Conservation (phyloP, 768 basidiomycete genomes). For the Boletus tylopilopsis region DNA sequence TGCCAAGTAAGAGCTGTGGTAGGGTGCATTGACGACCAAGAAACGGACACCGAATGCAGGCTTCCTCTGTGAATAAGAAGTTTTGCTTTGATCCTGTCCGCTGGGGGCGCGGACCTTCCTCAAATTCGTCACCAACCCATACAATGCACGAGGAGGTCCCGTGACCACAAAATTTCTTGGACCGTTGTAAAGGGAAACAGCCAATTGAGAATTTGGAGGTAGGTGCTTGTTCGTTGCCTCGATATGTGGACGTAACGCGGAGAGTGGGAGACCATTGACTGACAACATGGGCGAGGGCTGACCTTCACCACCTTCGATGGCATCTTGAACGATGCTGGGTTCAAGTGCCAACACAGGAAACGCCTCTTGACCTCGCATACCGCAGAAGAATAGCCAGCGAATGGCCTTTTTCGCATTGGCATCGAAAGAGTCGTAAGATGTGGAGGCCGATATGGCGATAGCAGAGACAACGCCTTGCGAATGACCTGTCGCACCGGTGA, state of each 20-base stretch:
- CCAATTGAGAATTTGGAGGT: slow-evolving; percentile 69
- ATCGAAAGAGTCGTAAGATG: slow-evolving; percentile 68
- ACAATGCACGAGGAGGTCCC: slow-evolving; percentile 86
- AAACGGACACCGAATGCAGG: slow-evolving; percentile 91
- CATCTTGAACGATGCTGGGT: slow-evolving; percentile 81
- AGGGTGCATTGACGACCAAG: slow-evolving; percentile 93
- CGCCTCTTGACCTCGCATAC: slow-evolving; percentile 87
- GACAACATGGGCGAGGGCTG: slow-evolving; percentile 91
- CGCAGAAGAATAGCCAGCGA: slow-evolving; percentile 90
- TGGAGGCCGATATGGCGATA: slow-evolving; percentile 80
- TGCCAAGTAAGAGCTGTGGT: slow-evolving; percentile 84
- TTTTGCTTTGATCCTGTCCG: slow-evolving; percentile 91
- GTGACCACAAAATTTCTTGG: slow-evolving; percentile 89
- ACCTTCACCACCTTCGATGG: slow-evolving; percentile 91
- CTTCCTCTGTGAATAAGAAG: slow-evolving; percentile 92
- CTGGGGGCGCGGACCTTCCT: slow-evolving; percentile 85
- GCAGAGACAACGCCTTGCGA: slow-evolving; percentile 97
- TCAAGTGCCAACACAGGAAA: slow-evolving; percentile 93
- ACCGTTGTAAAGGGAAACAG: slow-evolving; percentile 91
- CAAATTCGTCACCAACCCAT: slow-evolving; percentile 88
- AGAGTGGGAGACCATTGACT: slow-evolving; percentile 74
- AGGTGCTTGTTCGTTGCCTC: slow-evolving; percentile 86
- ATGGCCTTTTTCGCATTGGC: slow-evolving; percentile 79
- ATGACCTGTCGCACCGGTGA: slow-evolving; percentile 92
- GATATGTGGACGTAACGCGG: slow-evolving; percentile 78